Conservation (phyloP, 2,329 filamentous ascomycete species). For the Exophiala xenobiotica region DNA sequence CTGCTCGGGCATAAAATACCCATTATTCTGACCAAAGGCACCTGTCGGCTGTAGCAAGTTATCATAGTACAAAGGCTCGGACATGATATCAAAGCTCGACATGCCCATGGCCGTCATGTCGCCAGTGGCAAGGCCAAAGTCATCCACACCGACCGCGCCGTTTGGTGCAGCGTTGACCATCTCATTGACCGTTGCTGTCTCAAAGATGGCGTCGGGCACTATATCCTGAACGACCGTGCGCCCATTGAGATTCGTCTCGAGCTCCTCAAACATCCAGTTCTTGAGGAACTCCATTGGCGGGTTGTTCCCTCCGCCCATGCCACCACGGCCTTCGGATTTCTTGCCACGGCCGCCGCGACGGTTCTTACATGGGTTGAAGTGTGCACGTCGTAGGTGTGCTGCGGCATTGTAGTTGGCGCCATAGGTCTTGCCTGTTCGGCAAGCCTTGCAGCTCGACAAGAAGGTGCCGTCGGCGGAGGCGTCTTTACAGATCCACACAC, state of each 20-base stretch:
- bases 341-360: slow-evolving; percentile 56
- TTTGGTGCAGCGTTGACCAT: slow-evolving; percentile 3
- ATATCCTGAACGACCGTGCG: slow-evolving; percentile 25
- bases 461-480: slow-evolving; percentile 61
- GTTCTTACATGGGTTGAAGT: slow-evolving; percentile 72
- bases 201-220: slow-evolving; percentile 20
- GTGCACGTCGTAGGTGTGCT: slow-evolving; percentile 80
- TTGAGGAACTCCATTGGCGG: slow-evolving; percentile 62
- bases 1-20: background rate
- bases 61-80: slow-evolving; percentile 15
- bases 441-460: slow-evolving; percentile 80
- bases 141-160: background rate
- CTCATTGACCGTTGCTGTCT: slow-evolving; percentile 18
- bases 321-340: slow-evolving; percentile 59
- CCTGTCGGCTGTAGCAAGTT: slow-evolving; percentile 1
- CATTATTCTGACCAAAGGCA: background rate
- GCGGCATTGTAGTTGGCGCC: slow-evolving; percentile 93
- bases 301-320: slow-evolving; percentile 61
- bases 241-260: slow-evolving; percentile 41
- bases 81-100: slow-evolving; percentile 4
- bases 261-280: slow-evolving; percentile 60
- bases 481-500: slow-evolving; percentile 64
- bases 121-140: background rate
- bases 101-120: slow-evolving; percentile 7
- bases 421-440: slow-evolving; percentile 73